phyloP scores from a whole-genome alignment of 2,329 filamentous ascomycete species.

The Aquanectria penicillioides region DNA sequence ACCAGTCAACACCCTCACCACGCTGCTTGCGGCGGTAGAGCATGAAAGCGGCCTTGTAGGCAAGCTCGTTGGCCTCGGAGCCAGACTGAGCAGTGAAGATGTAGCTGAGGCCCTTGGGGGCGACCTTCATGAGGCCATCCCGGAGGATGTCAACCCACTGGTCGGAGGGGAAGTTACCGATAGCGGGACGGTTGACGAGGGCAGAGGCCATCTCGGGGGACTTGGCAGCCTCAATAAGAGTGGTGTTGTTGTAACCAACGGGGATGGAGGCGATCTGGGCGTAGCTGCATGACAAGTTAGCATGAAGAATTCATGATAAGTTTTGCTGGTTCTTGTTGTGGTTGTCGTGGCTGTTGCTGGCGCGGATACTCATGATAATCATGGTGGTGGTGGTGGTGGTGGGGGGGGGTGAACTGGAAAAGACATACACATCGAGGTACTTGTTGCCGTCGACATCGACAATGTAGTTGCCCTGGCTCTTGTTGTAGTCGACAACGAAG shows the following conservation, averaged over 20 bases:
- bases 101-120: conserved; percentile 79
- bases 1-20: conserved; percentile 75
- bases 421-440: conserved; percentile 58
- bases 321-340: too few relatives aligned
- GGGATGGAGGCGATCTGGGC: conserved; percentile 87
- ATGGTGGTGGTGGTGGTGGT: background rate
- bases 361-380: too few relatives aligned
- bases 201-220: conserved; percentile 78
- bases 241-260: conserved; percentile 83
- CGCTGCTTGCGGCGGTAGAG: conserved; percentile 78
- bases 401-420: background rate
- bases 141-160: conserved; percentile 79
- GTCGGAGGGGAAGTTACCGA: conserved; percentile 82
- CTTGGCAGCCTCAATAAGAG: conserved; percentile 71
- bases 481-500: conserved; percentile 63
- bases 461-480: conserved; percentile 64
- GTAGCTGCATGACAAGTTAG: conserved; percentile 58
- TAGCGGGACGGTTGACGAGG: conserved; percentile 80
- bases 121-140: conserved; percentile 76
- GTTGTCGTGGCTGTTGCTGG: too few relatives aligned
- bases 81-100: conserved; percentile 84
- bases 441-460: conserved; percentile 61
- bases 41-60: conserved; percentile 90
- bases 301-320: too few relatives aligned
- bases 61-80: conserved; percentile 85